Percentiles rank a stretch among this genome's conserved stretches.
Evolutionary conservation across 768 basidiomycete genomes (phyloP).

Genomic region (Sistotremastrum niveocremeum): DNA sequence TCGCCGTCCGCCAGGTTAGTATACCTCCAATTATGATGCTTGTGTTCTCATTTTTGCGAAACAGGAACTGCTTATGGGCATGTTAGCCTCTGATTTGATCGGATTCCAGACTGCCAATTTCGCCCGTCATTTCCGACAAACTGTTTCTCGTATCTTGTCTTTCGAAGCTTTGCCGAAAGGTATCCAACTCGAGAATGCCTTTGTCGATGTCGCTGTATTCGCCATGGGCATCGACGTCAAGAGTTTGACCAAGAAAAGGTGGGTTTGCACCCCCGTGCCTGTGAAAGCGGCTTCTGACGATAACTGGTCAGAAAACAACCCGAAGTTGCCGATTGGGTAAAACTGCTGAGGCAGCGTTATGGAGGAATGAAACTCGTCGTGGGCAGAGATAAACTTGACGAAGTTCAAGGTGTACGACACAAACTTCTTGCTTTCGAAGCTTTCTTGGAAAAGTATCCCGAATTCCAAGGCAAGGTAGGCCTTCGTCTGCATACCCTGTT

Average conservation of each 20-base stretch:
- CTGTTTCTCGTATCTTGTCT: conserved; percentile 64
- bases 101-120: conserved; percentile 85
- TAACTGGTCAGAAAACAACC: conserved; percentile 38
- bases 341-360: conserved; percentile 67
- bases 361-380: conserved; percentile 79
- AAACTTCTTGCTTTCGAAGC: conserved; percentile 75
- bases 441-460: conserved; percentile 68
- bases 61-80: conserved; percentile 58
- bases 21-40: background rate
- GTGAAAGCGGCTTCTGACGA: background rate
- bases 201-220: conserved; percentile 80
- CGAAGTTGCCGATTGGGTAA: conserved; percentile 76
- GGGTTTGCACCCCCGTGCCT: conserved; percentile 9
- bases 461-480: conserved; percentile 59
- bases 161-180: conserved; percentile 77
- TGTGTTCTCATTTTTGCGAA: conserved; percentile 13
- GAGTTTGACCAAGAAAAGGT: conserved; percentile 55
- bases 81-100: conserved; percentile 88
- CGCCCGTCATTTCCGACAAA: conserved; percentile 77
- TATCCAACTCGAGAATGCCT: conserved; percentile 53
- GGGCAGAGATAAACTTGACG: conserved; percentile 80
- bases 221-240: conserved; percentile 82
- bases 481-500: background rate
- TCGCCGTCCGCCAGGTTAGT: conserved; percentile 47
- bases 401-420: conserved; percentile 73